Evolutionary conservation across 2,329 filamentous ascomycete species (phyloP).

Genomic region (Penicillium sp.): DNA sequence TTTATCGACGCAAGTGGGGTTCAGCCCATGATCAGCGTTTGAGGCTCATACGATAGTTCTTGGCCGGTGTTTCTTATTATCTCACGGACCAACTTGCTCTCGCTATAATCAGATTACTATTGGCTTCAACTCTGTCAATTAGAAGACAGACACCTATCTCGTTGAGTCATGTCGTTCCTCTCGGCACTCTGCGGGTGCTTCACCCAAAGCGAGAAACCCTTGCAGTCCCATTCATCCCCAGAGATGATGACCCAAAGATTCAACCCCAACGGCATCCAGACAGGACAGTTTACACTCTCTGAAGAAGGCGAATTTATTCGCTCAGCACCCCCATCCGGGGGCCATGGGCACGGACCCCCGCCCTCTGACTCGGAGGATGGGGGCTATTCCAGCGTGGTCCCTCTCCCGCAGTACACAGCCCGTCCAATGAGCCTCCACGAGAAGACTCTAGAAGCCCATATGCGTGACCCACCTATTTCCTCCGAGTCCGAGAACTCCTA

Average conservation of each 20-base stretch:
- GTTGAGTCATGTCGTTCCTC: conserved; percentile 24
- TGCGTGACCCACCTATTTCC: conserved; percentile 31
- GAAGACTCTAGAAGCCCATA: conserved; percentile 39
- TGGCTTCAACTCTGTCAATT: background rate
- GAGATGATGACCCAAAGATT: conserved; percentile 11
- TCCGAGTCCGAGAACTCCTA: conserved; percentile 18
- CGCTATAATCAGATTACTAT: background rate
- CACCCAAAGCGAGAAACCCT: conserved; percentile 10
- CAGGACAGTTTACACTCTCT: conserved; percentile 21
- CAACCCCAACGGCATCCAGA: conserved; percentile 17
- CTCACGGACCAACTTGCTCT: background rate
- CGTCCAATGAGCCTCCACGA: conserved; percentile 40
- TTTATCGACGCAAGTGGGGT: conserved; percentile 12
- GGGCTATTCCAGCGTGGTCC: conserved; percentile 34
- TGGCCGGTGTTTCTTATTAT: background rate
- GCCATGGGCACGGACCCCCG: conserved; percentile 17
- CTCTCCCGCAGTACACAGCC: conserved; percentile 43
- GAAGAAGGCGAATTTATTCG: conserved; percentile 19
- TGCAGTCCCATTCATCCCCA: conserved; percentile 5
- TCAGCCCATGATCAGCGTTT: conserved; percentile 3
- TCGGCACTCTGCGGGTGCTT: conserved; percentile 27
- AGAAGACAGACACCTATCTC: background rate
- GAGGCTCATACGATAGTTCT: conserved; percentile 1
- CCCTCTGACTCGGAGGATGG: conserved; percentile 24
- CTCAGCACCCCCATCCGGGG: conserved; percentile 3